Conservation (phyloP, 2,329 filamentous ascomycete species). For the Clathrospora elynae region DNA sequence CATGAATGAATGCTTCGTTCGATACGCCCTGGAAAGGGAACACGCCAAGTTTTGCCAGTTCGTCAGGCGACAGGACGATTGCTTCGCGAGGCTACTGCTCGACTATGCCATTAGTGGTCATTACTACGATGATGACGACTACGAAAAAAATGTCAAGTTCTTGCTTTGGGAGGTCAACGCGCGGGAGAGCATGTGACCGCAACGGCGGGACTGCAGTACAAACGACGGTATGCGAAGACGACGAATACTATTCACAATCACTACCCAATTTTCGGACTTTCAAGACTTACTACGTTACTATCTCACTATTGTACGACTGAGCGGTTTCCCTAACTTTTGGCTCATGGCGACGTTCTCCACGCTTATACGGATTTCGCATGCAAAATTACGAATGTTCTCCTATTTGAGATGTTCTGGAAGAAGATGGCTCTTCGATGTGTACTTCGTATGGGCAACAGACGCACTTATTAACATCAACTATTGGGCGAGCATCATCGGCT, state of each 20-base stretch:
- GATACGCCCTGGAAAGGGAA: constrained; percentile 23
- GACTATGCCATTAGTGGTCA: constrained; percentile 29
- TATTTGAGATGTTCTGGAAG: too few relatives aligned
- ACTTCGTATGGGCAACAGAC: too few relatives aligned
- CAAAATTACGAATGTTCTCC: too few relatives aligned
- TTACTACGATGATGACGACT: constrained; percentile 23
- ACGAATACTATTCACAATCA: background rate
- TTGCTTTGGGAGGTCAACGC: constrained; percentile 28
- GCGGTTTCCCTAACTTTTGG: too few relatives aligned
- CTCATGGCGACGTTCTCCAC: too few relatives aligned
- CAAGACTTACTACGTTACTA: too few relatives aligned
- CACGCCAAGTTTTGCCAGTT: constrained; percentile 28
- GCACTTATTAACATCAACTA: too few relatives aligned
- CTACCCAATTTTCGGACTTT: too few relatives aligned
- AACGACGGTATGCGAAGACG: background rate
- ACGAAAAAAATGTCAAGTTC: constrained; percentile 28
- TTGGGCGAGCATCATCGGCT: too few relatives aligned
- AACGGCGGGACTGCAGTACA: background rate
- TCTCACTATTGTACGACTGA: too few relatives aligned
- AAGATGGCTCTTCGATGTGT: too few relatives aligned
- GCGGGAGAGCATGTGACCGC: constrained; percentile 25
- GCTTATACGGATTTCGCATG: too few relatives aligned
- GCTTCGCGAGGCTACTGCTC: constrained; percentile 20
- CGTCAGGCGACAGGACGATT: constrained; percentile 29
- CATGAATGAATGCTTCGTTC: constrained; percentile 31